A percentile compares a stretch with the other conserved stretches of the same genome.
Conservation (phyloP, 345 rosid genomes). For the Gossypium turneri region DNA sequence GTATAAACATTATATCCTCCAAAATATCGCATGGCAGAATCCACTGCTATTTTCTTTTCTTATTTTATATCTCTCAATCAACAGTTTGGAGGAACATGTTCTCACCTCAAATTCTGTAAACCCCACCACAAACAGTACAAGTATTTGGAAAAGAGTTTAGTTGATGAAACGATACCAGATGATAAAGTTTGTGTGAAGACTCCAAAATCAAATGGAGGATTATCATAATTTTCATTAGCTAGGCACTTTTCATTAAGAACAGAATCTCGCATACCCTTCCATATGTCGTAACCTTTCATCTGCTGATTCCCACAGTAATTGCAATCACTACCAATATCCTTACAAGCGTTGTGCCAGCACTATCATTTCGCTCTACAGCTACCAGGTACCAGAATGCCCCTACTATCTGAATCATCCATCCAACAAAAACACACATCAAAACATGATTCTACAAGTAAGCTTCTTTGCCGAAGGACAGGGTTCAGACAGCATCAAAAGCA, state of each 20-base stretch:
- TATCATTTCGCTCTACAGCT: constrained; percentile 74
- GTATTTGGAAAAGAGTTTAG: constrained; percentile 64
- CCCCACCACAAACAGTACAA: constrained; percentile 98
- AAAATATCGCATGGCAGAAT: too few relatives aligned
- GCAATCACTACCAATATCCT: constrained; percentile 25
- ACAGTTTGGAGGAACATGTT: neutral
- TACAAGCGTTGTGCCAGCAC: constrained; percentile 69
- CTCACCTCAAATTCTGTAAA: constrained; percentile 84
- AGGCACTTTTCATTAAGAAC: constrained; percentile 39
- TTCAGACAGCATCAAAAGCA: constrained; percentile 13
- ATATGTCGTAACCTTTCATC: constrained; percentile 16
- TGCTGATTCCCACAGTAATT: constrained; percentile 61
- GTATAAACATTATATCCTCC: neutral
- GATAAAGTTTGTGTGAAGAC: constrained; percentile 59
- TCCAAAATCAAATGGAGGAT: constrained; percentile 65
- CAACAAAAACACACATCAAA: constrained; percentile 14
- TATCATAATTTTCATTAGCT: constrained; percentile 26
- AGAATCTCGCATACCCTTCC: constrained; percentile 33
- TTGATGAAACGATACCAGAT: constrained; percentile 70
- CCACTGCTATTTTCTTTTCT: neutral
- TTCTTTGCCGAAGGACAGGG: neutral
- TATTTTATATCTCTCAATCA: neutral
- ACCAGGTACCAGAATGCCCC: constrained; percentile 93
- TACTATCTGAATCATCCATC: constrained; percentile 52
- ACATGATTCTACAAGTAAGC: neutral